Conservation (phyloP, 352 stramenopile species). For the Phytophthora pinifolia region DNA sequence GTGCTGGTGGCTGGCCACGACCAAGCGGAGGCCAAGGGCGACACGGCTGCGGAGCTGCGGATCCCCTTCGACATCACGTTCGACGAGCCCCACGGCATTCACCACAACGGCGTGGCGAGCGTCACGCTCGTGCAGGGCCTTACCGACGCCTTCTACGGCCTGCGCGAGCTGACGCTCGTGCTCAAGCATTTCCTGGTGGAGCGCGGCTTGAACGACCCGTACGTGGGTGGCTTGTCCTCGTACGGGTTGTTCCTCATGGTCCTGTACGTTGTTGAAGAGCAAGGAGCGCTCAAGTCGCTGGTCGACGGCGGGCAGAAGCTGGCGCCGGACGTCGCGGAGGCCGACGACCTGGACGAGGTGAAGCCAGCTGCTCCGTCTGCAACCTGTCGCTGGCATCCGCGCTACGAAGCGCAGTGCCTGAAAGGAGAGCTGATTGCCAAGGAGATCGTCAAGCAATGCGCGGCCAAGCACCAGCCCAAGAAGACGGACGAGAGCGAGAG, state of each 20-base stretch:
- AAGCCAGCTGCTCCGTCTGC: slow-evolving; percentile 14
- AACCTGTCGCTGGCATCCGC: slow-evolving; percentile 20
- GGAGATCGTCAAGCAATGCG: slow-evolving; percentile 56
- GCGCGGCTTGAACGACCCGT: slow-evolving; percentile 87
- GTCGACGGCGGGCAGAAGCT: slow-evolving; percentile 19
- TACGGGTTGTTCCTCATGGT: slow-evolving; percentile 89
- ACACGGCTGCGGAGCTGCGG: slow-evolving; percentile 17
- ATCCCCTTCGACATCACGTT: slow-evolving; percentile 88
- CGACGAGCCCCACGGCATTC: slow-evolving; percentile 53
- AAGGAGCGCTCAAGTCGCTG: slow-evolving; percentile 46
- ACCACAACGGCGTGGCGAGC: slow-evolving; percentile 78
- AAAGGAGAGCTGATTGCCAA: slow-evolving; percentile 52
- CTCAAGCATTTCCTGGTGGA: slow-evolving; percentile 91
- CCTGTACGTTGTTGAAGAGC: slow-evolving; percentile 59
- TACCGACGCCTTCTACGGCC: slow-evolving; percentile 64
- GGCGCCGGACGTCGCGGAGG: slow-evolving; percentile 9
- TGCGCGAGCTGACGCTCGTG: slow-evolving; percentile 84
- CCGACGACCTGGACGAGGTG: slow-evolving; percentile 26
- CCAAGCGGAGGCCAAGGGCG: slow-evolving; percentile 2
- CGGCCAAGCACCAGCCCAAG: slow-evolving; percentile 35
- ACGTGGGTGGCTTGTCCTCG: slow-evolving; percentile 87
- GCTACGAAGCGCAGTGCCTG: slow-evolving; percentile 47
- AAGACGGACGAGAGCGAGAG: slow-evolving; percentile 21
- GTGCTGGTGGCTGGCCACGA: slow-evolving; percentile 36
- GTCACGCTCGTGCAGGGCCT: slow-evolving; percentile 70